These are phyloP conservation scores for Ogataea ramenticola DNA, from an alignment of 805 yeast species.

Conservation along the genomic window DNA sequence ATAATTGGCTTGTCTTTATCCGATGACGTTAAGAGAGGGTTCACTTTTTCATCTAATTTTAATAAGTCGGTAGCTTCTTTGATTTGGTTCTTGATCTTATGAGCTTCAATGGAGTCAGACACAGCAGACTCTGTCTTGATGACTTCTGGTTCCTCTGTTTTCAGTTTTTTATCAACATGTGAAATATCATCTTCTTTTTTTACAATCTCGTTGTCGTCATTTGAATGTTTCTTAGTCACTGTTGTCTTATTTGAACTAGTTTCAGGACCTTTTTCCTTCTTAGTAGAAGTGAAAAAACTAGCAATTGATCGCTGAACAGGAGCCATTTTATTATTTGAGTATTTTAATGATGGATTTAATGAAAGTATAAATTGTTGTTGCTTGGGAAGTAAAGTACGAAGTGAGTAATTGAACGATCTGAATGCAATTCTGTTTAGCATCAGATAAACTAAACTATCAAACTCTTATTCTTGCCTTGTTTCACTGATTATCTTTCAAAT, in stretches of 20 bases:
- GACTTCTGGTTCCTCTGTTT: not conserved
- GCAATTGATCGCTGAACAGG: slow-evolving; percentile 1
- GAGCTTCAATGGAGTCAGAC: slow-evolving; percentile 5
- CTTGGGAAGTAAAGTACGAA: too few relatives aligned
- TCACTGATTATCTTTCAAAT: too few relatives aligned
- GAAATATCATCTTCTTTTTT: not conserved
- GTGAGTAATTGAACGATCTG: too few relatives aligned
- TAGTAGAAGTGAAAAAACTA: not conserved
- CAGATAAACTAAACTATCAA: too few relatives aligned
- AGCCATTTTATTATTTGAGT: not conserved
- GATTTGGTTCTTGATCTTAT: slow-evolving; percentile 14
- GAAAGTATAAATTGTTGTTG: too few relatives aligned
- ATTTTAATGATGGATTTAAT: too few relatives aligned
- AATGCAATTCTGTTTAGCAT: not conserved
- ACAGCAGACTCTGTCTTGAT: slow-evolving; percentile 1
- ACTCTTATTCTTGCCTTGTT: too few relatives aligned
- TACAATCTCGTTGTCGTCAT: not conserved
- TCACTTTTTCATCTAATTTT: slow-evolving; percentile 3
- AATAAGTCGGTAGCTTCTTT: slow-evolving; percentile 16
- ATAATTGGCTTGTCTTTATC: slow-evolving; percentile 3
- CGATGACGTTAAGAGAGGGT: not conserved
- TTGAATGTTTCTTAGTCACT: not conserved
- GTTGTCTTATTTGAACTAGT: not conserved
- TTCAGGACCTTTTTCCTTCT: not conserved
- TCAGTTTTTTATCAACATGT: not conserved